These are phyloP conservation scores for Phyllosticta ampelicida DNA, from an alignment of 2,329 filamentous ascomycete genomes.

Conservation along the genomic window DNA sequence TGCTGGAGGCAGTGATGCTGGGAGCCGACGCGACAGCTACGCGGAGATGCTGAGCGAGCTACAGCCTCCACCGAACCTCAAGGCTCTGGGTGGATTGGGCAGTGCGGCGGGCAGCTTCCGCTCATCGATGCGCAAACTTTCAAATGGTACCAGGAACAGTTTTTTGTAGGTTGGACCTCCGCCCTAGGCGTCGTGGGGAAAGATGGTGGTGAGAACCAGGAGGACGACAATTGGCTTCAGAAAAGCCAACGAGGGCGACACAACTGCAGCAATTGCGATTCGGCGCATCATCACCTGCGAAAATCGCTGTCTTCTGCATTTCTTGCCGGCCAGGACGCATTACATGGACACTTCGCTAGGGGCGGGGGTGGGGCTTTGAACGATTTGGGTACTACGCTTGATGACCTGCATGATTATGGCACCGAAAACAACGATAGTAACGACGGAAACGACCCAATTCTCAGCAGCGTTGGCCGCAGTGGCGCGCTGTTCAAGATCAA, in stretches of 20 bases:
- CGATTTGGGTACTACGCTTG: not conserved
- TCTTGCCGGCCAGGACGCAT: too few relatives aligned
- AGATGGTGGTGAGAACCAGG: not conserved
- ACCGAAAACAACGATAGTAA: not conserved
- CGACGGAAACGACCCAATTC: not conserved
- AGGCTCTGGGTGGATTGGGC: not conserved
- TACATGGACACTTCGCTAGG: not conserved
- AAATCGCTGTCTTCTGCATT: too few relatives aligned
- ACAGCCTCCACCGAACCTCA: slow-evolving; percentile 4
- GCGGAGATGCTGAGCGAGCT: slow-evolving; percentile 4
- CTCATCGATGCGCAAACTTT: not conserved
- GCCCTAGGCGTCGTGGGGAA: slow-evolving; percentile 7
- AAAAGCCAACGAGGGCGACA: not conserved
- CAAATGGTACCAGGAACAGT: slow-evolving; percentile 5
- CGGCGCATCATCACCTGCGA: too few relatives aligned
- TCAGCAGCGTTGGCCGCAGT: not conserved
- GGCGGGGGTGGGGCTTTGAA: slow-evolving; percentile 1
- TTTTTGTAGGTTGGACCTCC: slow-evolving; percentile 11
- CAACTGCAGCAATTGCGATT: too few relatives aligned
- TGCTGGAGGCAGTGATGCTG: slow-evolving; percentile 31
- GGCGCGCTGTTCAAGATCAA: slow-evolving; percentile 2
- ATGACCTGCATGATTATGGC: not conserved
- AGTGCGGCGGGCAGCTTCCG: slow-evolving; percentile 1
- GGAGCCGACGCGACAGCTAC: slow-evolving; percentile 32
- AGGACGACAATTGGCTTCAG: not conserved